Percentiles rank a stretch among this genome's conserved stretches.
Conservation (phyloP, 176 grass and related monocot genomes). For the Rhynchospora pubera region DNA sequence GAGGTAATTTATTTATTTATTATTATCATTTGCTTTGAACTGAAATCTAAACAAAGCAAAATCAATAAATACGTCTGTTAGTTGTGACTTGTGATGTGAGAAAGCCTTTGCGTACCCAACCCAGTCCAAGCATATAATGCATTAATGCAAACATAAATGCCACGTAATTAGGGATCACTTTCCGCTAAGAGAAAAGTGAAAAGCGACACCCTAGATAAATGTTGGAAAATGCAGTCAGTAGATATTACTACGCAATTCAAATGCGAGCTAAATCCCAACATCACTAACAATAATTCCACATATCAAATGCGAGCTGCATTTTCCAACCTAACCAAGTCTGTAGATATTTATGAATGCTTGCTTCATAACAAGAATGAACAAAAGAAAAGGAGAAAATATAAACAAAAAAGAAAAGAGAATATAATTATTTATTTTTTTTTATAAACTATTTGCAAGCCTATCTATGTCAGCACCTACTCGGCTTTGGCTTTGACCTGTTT, state of each 20-base stretch:
- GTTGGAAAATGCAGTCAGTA: too few species aligned
- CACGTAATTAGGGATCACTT: not conserved
- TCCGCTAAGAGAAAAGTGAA: not conserved
- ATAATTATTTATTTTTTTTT: slow-evolving; percentile 39
- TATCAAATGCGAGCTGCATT: too few species aligned
- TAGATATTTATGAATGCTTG: not conserved
- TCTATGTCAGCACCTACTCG: slow-evolving; percentile 79
- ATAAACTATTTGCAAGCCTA: slow-evolving; percentile 60
- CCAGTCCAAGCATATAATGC: not conserved
- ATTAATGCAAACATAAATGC: not conserved
- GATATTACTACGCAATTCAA: too few species aligned
- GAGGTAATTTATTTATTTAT: too few species aligned
- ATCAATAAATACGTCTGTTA: not conserved
- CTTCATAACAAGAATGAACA: not conserved
- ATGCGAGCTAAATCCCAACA: too few species aligned
- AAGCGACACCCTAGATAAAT: too few species aligned
- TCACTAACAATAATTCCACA: not conserved
- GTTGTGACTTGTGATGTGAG: too few species aligned
- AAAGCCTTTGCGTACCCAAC: not conserved
- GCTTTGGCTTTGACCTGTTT: slow-evolving; percentile 25
- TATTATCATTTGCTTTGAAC: not conserved
- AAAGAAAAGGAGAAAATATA: not conserved
- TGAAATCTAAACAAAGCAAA: not conserved
- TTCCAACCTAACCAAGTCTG: not conserved
- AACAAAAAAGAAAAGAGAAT: not conserved